phyloP scores from a whole-genome alignment of 179 eudicot genomes.

The Beta lomatogona region DNA sequence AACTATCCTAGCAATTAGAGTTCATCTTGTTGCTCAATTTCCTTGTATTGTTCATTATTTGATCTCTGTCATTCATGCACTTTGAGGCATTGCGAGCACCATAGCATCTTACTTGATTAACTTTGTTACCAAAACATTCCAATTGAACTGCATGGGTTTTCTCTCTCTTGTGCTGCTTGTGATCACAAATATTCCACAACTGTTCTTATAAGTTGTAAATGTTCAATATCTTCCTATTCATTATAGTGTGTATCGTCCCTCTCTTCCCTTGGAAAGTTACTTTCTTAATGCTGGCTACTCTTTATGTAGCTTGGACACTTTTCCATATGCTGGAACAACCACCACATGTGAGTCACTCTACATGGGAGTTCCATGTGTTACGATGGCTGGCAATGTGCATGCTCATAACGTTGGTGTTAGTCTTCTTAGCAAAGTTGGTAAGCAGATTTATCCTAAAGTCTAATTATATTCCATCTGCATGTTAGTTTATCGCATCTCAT shows the following conservation, averaged over 20 bases:
- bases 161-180: background rate
- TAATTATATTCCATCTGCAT: background rate
- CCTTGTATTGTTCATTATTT: background rate
- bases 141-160: background rate
- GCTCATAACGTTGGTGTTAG: constrained; percentile 99
- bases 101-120: background rate
- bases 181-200: background rate
- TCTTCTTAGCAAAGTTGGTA: constrained; percentile 89
- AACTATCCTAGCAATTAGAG: background rate
- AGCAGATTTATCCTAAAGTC: constrained; percentile 24
- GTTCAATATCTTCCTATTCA: background rate
- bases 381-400: constrained; percentile 93
- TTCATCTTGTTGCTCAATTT: background rate
- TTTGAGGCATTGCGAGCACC: background rate
- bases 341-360: constrained; percentile 96
- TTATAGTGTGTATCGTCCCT: background rate
- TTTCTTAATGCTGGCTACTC: constrained; percentile 8
- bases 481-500: constrained; percentile 4
- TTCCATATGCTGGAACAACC: constrained; percentile 99
- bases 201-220: background rate
- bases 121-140: background rate
- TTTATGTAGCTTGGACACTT: constrained; percentile 86
- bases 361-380: constrained; percentile 99
- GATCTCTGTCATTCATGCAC: background rate
- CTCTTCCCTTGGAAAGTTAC: background rate